Evolutionary conservation across 805 yeast species (phyloP).

Genomic region (Candida montana): DNA sequence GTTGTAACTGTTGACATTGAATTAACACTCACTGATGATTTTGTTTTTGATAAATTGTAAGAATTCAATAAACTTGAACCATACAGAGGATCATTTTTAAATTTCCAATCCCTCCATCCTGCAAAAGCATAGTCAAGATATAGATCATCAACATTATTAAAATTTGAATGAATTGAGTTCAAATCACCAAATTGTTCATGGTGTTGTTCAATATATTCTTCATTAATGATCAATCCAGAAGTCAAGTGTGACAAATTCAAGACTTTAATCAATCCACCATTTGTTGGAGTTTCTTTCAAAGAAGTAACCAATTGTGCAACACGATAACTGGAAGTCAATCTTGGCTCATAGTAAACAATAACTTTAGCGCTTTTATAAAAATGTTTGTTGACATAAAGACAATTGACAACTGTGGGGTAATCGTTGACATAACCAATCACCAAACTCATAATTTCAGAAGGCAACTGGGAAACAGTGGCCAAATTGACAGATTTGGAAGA

Average conservation of each 20-base stretch:
- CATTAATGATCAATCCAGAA: slow-evolving; percentile 32
- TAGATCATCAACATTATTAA: slow-evolving; percentile 9
- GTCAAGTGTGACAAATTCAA: slow-evolving; percentile 52
- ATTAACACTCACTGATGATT: slow-evolving; percentile 21
- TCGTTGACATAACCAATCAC: slow-evolving; percentile 28
- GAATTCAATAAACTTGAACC: slow-evolving; percentile 33
- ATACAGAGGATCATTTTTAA: slow-evolving; percentile 64
- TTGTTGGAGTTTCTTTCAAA: slow-evolving; percentile 47
- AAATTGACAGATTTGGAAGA: slow-evolving; percentile 19
- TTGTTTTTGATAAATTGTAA: slow-evolving; percentile 21
- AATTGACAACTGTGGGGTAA: slow-evolving; percentile 35
- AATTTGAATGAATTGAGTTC: slow-evolving; percentile 8
- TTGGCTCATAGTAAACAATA: slow-evolving; percentile 48
- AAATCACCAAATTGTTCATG: slow-evolving; percentile 10
- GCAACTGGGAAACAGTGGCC: slow-evolving; percentile 27
- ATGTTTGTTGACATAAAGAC: slow-evolving; percentile 46
- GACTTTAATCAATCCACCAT: slow-evolving; percentile 50
- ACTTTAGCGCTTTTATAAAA: slow-evolving; percentile 49
- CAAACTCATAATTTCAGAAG: slow-evolving; percentile 27
- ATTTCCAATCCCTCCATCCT: slow-evolving; percentile 92
- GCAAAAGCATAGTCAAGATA: slow-evolving; percentile 44
- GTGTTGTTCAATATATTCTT: slow-evolving; percentile 9
- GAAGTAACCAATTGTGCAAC: slow-evolving; percentile 75
- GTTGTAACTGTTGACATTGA: slow-evolving; percentile 16
- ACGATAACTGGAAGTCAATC: slow-evolving; percentile 66